Percentiles rank a stretch among this genome's conserved stretches.
Conservation (phyloP, 2,329 filamentous ascomycete genomes). For the Penicillium italicum region DNA sequence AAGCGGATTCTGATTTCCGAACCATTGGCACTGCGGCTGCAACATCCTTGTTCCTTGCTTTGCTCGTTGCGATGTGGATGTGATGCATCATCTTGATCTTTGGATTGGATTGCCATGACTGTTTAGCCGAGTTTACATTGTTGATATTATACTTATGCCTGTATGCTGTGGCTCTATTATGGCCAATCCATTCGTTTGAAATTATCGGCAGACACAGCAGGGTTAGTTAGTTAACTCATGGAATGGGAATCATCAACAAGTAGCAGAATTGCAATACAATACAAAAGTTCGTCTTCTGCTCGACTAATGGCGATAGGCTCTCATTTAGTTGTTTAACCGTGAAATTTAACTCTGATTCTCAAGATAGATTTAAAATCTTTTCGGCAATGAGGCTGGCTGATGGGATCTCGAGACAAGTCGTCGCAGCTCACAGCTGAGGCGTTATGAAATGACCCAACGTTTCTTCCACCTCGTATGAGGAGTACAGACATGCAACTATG, state of each 20-base stretch:
- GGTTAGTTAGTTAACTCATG: not conserved
- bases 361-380: not conserved
- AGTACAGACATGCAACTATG: not conserved
- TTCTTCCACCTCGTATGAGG: not conserved
- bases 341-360: not conserved
- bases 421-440: not conserved
- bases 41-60: slow-evolving; percentile 21
- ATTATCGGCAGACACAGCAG: not conserved
- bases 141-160: slow-evolving; percentile 13
- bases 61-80: slow-evolving; percentile 23
- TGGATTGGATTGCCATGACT: not conserved
- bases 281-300: not conserved
- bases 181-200: slow-evolving; percentile 8
- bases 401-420: not conserved
- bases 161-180: not conserved
- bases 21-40: slow-evolving; percentile 19
- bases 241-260: not conserved
- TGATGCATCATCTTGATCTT: slow-evolving; percentile 3
- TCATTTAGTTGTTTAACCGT: not conserved
- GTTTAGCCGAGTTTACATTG: slow-evolving; percentile 1
- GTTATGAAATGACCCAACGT: not conserved
- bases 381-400: not conserved
- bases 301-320: not conserved
- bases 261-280: not conserved
- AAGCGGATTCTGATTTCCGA: slow-evolving; percentile 16